Conservation (phyloP, 495 filamentous ascomycete species). For the Pseudomonodictys pantanalensis region DNA sequence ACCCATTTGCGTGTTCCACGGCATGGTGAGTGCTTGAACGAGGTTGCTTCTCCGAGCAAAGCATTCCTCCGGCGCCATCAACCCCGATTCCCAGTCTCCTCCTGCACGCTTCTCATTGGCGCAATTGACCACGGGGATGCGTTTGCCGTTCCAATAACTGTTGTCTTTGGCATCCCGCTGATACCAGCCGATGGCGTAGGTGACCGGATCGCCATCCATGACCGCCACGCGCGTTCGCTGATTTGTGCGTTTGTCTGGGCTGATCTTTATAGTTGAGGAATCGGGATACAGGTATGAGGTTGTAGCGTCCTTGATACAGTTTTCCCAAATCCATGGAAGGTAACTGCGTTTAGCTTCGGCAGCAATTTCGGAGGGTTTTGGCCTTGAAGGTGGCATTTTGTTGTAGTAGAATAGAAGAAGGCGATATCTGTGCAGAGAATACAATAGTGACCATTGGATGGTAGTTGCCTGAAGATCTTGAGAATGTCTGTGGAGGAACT, state of each 20-base stretch:
- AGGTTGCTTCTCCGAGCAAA: slow-evolving; percentile 70
- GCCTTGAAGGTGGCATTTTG: slow-evolving; percentile 58
- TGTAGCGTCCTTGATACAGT: slow-evolving; percentile 51
- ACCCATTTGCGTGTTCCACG: slow-evolving; percentile 39
- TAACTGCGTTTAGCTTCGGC: slow-evolving; percentile 64
- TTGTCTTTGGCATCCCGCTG: slow-evolving; percentile 18
- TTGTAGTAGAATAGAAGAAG: neutral
- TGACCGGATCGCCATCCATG: slow-evolving; percentile 63
- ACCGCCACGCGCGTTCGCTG: slow-evolving; percentile 51
- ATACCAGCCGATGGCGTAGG: slow-evolving; percentile 63
- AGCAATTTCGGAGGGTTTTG: slow-evolving; percentile 67
- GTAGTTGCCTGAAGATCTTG: neutral
- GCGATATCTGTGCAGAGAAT: neutral
- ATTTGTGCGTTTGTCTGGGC: slow-evolving; percentile 18
- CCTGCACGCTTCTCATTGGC: slow-evolving; percentile 72
- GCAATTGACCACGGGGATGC: slow-evolving; percentile 68
- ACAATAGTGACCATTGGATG: neutral
- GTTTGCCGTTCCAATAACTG: slow-evolving; percentile 28
- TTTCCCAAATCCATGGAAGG: slow-evolving; percentile 56
- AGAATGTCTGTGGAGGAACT: neutral
- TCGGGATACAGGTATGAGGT: slow-evolving; percentile 47
- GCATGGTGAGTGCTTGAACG: slow-evolving; percentile 58
- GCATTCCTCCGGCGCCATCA: slow-evolving; percentile 68
- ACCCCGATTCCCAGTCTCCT: slow-evolving; percentile 73
- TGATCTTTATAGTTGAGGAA: slow-evolving; percentile 36